Evolutionary conservation across 2,329 filamentous ascomycete species (phyloP), one percentile per base, ranked within the genome.

Genomic region (Dothistroma pini): DNA sequence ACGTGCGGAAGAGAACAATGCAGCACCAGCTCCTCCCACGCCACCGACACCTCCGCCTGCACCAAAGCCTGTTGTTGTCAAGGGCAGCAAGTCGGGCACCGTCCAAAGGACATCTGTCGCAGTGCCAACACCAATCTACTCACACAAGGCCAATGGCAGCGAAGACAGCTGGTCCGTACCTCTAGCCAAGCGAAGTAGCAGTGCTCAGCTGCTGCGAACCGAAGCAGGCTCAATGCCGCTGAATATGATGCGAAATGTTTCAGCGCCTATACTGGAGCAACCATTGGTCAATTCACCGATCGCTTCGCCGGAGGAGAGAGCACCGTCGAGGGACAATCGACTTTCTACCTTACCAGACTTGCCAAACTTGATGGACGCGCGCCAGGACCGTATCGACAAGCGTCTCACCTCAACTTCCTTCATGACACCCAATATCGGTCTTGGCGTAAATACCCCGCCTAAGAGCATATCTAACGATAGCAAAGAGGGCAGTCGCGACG

Each of bases 281-380:
- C n/a, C n/a, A n/a, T 16, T 60, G 29, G 47, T 52, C 19, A 25
- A 44, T 12, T 58, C 56, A 9, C 41, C 41, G 11, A 32, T 52
- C 12, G 29, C 25, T 19, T 53, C 51, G 16, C 53, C 58, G 5
- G 31, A 49, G n/a, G 53, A 60, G 29, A 56, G n/a, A 47, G 25
- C 41, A 19, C 22, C 32, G 22, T 47, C 38, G 9, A 47, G 54
- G 29, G n/a, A 49, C 12, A 50, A 41, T 16, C 57, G 48, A 11
- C 22, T 34, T 9, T 58, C 57, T 10, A 38, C 25, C 8, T 8
- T 54, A 21, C 57, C 49, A n/a, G 47, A 35, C n/a, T 14, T 54
- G 49, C 50, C 57, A 7, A 84, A 84, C 14, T 77, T 87, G 1
- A 77, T 87, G 56, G 79, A 81, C 7, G 79, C 83, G 67, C 80